Evolutionary conservation across 2,329 filamentous ascomycete species (phyloP), one percentile per base, ranked within the genome.

Genomic region (Boeremia exigua): DNA sequence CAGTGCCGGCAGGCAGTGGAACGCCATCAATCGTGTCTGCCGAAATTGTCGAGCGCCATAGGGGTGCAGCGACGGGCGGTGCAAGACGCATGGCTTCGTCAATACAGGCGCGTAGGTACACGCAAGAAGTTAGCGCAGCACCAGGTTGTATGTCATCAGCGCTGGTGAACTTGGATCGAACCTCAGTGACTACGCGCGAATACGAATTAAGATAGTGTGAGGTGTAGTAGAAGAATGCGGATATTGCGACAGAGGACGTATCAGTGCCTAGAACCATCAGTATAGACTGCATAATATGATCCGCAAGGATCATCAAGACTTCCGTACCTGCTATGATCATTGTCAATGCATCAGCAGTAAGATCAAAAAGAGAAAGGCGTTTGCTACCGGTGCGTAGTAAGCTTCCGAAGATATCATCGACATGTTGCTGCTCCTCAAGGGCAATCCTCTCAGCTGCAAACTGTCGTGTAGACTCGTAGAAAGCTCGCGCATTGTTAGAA

Each of bases 151-250:
- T 70, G 3, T 69, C 64, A 2, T 64, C 56, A 7, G 58, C 43
- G 11, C 37, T 29, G 15, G 28, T 27, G 37, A 72, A 68, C 15
- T 17, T 37, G n/a, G 7, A 9, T 12, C 34, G 34, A 37, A 37
- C n/a, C 15, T 37, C 34, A 1, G 34, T 28, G 9, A 38, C 40
- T 7, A 57, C 50, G 1, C 37, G 36, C 2, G 46, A 28, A 23
- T 74, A 68, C 7, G 59, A 59, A n/a, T 59, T 43, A 2, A 70
- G 65, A 44, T 77, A 68, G 12, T 68, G 67, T 7, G 68, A 46
- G 10, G 79, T 67, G 62, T 79, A 78, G 64, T 75, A 77, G 52
- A 78, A 64, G 7, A 62, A 63, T 17, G 71, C 65, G 7, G 67
- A 43, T 15, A 75, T 34, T 34, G 70, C 65, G 19, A 72, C 74